phyloP scores from a whole-genome alignment of 2,329 filamentous ascomycete genomes.

The Exophiala phaeomuriformis region DNA sequence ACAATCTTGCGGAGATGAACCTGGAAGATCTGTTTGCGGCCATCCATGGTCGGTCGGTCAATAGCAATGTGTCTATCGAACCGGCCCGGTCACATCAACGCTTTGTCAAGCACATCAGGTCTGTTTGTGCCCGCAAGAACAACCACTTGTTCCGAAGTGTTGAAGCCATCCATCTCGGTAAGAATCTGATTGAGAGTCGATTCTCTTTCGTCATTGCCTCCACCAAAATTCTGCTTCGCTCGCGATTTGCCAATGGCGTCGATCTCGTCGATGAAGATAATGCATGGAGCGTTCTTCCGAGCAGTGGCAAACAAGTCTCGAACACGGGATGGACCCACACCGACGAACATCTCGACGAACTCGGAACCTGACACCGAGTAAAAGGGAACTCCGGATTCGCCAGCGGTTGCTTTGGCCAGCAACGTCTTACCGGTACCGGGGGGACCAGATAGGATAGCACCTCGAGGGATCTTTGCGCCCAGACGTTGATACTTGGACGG shows the following conservation, averaged over 20 bases:
- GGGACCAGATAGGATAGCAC: conserved; percentile 92
- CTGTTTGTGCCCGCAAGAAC: conserved; percentile 95
- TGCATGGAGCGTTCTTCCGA: conserved; percentile 92
- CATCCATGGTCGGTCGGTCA: conserved; percentile 92
- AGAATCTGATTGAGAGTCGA: conserved; percentile 95
- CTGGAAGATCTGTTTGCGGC: conserved; percentile 88
- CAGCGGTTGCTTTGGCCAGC: conserved; percentile 92
- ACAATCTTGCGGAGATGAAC: conserved; percentile 94
- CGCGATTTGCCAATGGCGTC: conserved; percentile 93
- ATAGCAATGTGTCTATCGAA: conserved; percentile 97
- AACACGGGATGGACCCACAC: conserved; percentile 92
- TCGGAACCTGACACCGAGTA: conserved; percentile 98
- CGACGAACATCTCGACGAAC: conserved; percentile 99
- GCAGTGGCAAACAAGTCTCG: conserved; percentile 91
- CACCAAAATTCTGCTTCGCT: conserved; percentile 72
- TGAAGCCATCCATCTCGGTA: conserved; percentile 99
- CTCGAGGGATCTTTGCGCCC: conserved; percentile 94
- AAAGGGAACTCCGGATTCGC: conserved; percentile 94
- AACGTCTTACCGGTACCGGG: conserved; percentile 98
- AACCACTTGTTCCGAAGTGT: conserved; percentile 91
- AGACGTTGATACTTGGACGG: conserved; percentile 87
- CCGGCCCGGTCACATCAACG: conserved; percentile 89
- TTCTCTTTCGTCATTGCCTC: conserved; percentile 95
- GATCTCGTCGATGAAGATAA: conserved; percentile 99
- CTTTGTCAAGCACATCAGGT: conserved; percentile 89